A percentile compares a stretch with the other conserved stretches of the same genome.
Evolutionary conservation across 441 rosid genomes (phyloP).

Genomic region (Mallotus japonicus): DNA sequence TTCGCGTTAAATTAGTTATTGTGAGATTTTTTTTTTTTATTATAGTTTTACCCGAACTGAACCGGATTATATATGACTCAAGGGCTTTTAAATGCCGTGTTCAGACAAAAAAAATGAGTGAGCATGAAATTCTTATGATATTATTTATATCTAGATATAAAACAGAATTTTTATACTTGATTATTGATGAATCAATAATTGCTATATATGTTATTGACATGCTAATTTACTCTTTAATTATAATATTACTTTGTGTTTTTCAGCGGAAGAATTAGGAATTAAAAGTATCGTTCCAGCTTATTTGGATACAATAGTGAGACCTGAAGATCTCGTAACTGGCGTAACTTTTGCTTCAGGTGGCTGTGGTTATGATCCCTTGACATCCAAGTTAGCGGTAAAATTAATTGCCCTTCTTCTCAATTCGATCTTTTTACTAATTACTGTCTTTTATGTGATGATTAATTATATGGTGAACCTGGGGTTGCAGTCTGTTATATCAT

Average conservation of each 20-base stretch:
- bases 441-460: no score
- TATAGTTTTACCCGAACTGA: no score
- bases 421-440: background rate
- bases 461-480: background rate
- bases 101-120: no score
- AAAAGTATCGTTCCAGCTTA: slow-evolving; percentile 64
- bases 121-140: no score
- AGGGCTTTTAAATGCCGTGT: no score
- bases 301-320: slow-evolving; percentile 47
- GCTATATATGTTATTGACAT: background rate
- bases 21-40: no score
- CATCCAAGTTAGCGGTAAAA: slow-evolving; percentile 54
- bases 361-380: slow-evolving; percentile 72
- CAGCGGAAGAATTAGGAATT: slow-evolving; percentile 73
- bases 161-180: no score
- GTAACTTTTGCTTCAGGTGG: slow-evolving; percentile 88
- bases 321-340: slow-evolving; percentile 67
- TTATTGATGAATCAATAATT: no score
- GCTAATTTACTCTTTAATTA: no score
- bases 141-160: no score
- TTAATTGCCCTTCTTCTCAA: background rate
- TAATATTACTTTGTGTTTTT: background rate
- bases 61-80: no score
- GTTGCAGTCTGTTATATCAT: slow-evolving; percentile 56
- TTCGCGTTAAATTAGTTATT: no score